Evolutionary conservation across 805 yeast genomes (phyloP).

Genomic region (Saccharomycopsis javanensis): DNA sequence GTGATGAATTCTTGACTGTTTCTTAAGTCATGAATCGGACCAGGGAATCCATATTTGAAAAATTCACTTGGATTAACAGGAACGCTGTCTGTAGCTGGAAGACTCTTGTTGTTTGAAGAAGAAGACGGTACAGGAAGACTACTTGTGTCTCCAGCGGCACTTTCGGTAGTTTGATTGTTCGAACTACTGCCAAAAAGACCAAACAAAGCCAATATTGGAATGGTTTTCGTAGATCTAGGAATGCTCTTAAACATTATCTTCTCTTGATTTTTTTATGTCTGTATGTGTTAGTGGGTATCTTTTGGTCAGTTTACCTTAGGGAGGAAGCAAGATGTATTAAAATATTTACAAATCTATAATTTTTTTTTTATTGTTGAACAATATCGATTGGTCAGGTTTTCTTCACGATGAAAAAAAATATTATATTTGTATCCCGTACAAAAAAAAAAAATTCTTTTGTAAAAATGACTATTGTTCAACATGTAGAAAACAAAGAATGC

Average conservation of each 20-base stretch:
- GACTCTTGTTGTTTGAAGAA: not conserved
- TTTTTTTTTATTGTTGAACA: too few species aligned
- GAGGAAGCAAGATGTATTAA: not conserved
- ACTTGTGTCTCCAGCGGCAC: not conserved
- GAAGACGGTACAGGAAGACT: not conserved
- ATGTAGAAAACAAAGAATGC: too few species aligned
- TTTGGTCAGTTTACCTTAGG: not conserved
- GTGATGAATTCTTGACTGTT: slow-evolving; percentile 69
- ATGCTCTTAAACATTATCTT: not conserved
- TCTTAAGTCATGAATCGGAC: slow-evolving; percentile 81
- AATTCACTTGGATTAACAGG: slow-evolving; percentile 64
- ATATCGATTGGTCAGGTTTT: too few species aligned
- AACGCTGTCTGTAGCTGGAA: slow-evolving; percentile 5
- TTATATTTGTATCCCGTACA: too few species aligned
- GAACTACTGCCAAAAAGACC: slow-evolving; percentile 8
- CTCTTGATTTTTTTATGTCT: not conserved
- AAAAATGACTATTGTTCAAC: too few species aligned
- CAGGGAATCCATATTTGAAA: slow-evolving; percentile 91
- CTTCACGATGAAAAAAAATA: too few species aligned
- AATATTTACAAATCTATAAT: too few species aligned
- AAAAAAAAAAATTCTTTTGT: too few species aligned
- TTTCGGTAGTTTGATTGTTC: not conserved
- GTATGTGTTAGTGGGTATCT: not conserved
- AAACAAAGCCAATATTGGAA: slow-evolving; percentile 2
- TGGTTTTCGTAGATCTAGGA: not conserved